Evolutionary conservation across 768 basidiomycete species (phyloP).

Genomic region (Boletus rubroflammeus): DNA sequence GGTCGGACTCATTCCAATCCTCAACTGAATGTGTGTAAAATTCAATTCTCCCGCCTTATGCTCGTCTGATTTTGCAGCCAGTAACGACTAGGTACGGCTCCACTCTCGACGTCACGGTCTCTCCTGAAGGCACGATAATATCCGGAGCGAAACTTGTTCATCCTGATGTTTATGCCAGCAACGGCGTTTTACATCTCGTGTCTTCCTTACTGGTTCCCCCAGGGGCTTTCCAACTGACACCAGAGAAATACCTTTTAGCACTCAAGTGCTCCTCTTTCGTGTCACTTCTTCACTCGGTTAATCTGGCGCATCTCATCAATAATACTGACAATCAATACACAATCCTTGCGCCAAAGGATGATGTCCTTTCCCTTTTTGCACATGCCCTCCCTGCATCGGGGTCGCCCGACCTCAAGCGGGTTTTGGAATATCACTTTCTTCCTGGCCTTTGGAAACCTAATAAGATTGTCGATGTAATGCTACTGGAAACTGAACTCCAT

Average conservation of each 20-base stretch:
- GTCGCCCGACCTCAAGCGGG: constrained; percentile 62
- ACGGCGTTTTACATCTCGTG: constrained; percentile 91
- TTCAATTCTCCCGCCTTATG: neutral
- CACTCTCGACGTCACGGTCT: constrained; percentile 55
- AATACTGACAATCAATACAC: constrained; percentile 70
- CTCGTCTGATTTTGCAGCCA: constrained; percentile 31
- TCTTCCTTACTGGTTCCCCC: constrained; percentile 78
- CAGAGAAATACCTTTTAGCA: constrained; percentile 92
- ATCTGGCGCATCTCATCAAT: constrained; percentile 68
- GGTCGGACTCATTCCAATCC: constrained; percentile 59
- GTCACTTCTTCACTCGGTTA: constrained; percentile 78
- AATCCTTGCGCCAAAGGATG: constrained; percentile 88
- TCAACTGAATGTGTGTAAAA: constrained; percentile 50
- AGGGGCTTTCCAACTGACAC: constrained; percentile 74
- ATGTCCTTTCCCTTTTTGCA: constrained; percentile 63
- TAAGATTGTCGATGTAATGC: constrained; percentile 67
- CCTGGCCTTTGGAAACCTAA: constrained; percentile 71
- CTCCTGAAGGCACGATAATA: constrained; percentile 50
- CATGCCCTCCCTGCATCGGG: constrained; percentile 59
- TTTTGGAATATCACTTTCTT: constrained; percentile 88
- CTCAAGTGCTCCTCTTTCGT: constrained; percentile 92
- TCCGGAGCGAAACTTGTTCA: constrained; percentile 59
- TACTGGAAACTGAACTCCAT: constrained; percentile 75
- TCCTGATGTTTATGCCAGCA: constrained; percentile 89
- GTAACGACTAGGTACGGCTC: constrained; percentile 71